Base-by-base conservation (phyloP, 2,329 filamentous ascomycete genomes). In the Xylaria digitata region DNA sequence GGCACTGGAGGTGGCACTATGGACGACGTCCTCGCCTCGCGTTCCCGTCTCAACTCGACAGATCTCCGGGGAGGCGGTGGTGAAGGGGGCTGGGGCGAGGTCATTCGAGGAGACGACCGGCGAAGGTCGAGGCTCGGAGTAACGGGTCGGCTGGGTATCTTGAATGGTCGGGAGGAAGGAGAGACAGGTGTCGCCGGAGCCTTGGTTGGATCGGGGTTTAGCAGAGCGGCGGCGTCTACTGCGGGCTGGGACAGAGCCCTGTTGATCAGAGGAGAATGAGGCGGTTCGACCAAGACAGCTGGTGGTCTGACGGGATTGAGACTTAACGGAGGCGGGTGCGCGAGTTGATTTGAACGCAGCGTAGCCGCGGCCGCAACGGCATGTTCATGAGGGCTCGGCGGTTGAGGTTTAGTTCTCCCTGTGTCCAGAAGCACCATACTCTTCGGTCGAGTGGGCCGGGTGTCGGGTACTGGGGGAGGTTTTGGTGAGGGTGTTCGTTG, bases 1-100 rank as follows among this genome's bases (percentile, higher is more conserved):
- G 92, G 92, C 11, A 84, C 77, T 0, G 92, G 91, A 4, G 93
- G 93, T 9, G 92, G 92, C 11, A 84, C 77, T 4, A 84, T 84
- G 30, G 80, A 79, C 60, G 78, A 67, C 11, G 71, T 57, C 46
- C 65, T 83, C 68, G 72, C 56, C 37, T 86, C 83, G 19, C 80
- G 79, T 1, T 87, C 84, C 63, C 87, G 81, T 63, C 82, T 83
- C 2, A 87, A 71, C 74, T 90, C 89, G 6, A 78, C 84, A n/a
- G 88, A 90, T 68, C 88, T 83, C 71, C 88, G 82, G 1, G 88
- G 88, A 1, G 88, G 89, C 2, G 88, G 88, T 1, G 88, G 89
- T 17, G 88, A 90, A 8, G 88, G 88, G 3, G 87, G 86, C 50
- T 83, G 83, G 4, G 84, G 83, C 4, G 81, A 75, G 3, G 79